These are phyloP conservation scores for Kurtzmaniella natalensis DNA, from an alignment of 1,139 yeast genomes.

Conservation along the genomic window DNA sequence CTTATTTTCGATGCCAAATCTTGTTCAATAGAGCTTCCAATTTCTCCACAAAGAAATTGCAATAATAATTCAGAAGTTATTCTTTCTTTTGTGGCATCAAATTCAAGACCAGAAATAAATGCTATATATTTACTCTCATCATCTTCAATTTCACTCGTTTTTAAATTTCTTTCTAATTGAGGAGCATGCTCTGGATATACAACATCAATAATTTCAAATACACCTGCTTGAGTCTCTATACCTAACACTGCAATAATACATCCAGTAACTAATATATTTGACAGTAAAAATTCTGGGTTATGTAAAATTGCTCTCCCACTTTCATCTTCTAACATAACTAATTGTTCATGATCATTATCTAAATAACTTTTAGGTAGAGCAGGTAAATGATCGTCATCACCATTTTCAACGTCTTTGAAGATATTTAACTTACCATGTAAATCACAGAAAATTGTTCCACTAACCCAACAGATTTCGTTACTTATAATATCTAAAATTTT, in stretches of 20 bases:
- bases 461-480: conserved; percentile 77
- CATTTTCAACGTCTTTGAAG: conserved; percentile 69
- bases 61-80: conserved; percentile 56
- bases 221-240: conserved; percentile 77
- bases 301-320: conserved; percentile 79
- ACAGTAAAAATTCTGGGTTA: conserved; percentile 52
- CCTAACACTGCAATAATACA: conserved; percentile 83
- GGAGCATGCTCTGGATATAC: conserved; percentile 63
- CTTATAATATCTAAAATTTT: conserved; percentile 76
- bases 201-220: conserved; percentile 80
- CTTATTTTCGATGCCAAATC: conserved; percentile 33
- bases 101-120: conserved; percentile 67
- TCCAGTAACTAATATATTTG: conserved; percentile 74
- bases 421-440: conserved; percentile 83
- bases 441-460: conserved; percentile 85
- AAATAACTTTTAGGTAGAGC: conserved; percentile 27
- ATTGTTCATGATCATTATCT: conserved; percentile 14
- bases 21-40: conserved; percentile 36
- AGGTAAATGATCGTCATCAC: conserved; percentile 50
- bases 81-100: conserved; percentile 41
- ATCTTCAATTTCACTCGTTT: conserved; percentile 19
- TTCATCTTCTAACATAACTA: conserved; percentile 87
- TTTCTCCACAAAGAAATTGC: conserved; percentile 69
- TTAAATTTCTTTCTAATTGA: conserved; percentile 25
- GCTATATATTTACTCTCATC: conserved; percentile 42